A percentile compares a stretch with the other conserved stretches of the same genome.
Conservation (phyloP, 169 alveolate species). For the Cryptosporidium xiaoi region DNA sequence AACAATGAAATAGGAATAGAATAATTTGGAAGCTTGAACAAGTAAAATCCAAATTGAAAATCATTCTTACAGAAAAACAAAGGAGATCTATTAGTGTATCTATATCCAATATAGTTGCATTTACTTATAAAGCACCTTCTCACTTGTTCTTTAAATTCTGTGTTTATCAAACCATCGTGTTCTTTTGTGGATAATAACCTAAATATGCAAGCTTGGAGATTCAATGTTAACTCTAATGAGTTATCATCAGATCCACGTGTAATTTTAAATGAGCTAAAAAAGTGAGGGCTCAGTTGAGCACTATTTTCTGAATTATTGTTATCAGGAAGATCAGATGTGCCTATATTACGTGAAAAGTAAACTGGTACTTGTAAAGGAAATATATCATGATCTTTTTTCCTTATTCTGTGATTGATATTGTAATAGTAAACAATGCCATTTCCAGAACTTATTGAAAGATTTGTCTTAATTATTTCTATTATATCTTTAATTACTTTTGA, state of each 20-base stretch:
- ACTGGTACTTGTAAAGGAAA: slow-evolving; percentile 50
- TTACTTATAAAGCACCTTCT: slow-evolving; percentile 20
- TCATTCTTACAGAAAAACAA: slow-evolving; percentile 4
- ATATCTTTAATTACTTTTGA: slow-evolving; percentile 10
- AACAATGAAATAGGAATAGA: slow-evolving; percentile 26
- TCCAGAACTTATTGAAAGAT: not conserved
- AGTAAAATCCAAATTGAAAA: slow-evolving; percentile 33
- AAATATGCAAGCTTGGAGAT: slow-evolving; percentile 55
- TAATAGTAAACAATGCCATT: slow-evolving; percentile 9
- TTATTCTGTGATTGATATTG: slow-evolving; percentile 10
- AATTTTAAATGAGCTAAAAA: slow-evolving; percentile 21
- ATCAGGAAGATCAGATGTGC: not conserved
- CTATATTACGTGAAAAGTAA: slow-evolving; percentile 12
- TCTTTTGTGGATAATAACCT: not conserved
- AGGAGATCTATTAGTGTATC: slow-evolving; percentile 15
- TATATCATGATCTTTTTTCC: not conserved
- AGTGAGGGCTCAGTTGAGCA: not conserved
- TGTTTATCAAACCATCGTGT: not conserved
- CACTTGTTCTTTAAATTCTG: slow-evolving; percentile 21
- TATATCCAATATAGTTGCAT: slow-evolving; percentile 27
- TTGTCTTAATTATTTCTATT: slow-evolving; percentile 25
- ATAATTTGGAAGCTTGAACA: slow-evolving; percentile 30
- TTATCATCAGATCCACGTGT: slow-evolving; percentile 12
- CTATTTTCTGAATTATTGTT: not conserved
- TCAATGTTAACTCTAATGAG: slow-evolving; percentile 3